Conservation (phyloP, 495 filamentous ascomycete species). For the Podospora tetraspora region DNA sequence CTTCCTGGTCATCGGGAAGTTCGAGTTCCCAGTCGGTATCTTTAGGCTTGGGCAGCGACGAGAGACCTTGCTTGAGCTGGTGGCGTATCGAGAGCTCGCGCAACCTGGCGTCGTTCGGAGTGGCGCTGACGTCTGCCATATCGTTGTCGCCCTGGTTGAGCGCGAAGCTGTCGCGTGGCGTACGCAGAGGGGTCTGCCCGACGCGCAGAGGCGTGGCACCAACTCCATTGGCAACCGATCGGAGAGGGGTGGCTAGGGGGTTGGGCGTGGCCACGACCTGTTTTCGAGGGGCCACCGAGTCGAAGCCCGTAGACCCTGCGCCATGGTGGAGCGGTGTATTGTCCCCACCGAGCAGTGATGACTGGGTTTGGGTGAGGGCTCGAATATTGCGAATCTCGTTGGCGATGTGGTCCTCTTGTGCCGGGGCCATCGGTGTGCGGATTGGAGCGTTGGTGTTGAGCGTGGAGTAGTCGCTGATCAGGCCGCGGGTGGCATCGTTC, state of each 20-base stretch:
- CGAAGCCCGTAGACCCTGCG: constrained; percentile 77
- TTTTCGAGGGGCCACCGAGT: constrained; percentile 74
- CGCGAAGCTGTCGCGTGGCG: constrained; percentile 82
- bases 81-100: constrained; percentile 66
- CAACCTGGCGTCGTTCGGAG: constrained; percentile 71
- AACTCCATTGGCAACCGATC: constrained; percentile 59
- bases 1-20: constrained; percentile 76
- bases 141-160: constrained; percentile 66
- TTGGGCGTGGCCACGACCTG: constrained; percentile 86
- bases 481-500: constrained; percentile 75
- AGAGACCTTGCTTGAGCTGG: constrained; percentile 65
- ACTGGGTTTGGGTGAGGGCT: constrained; percentile 88
- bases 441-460: constrained; percentile 83
- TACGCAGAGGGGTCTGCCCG: constrained; percentile 84
- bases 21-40: constrained; percentile 89
- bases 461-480: constrained; percentile 76
- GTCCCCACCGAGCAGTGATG: constrained; percentile 89
- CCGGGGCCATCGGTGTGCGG: constrained; percentile 80
- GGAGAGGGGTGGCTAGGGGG: constrained; percentile 87
- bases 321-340: constrained; percentile 86
- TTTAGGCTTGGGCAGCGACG: constrained; percentile 86
- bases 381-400: constrained; percentile 96
- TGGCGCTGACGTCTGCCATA: constrained; percentile 65
- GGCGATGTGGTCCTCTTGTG: constrained; percentile 89
- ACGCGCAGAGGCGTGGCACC: constrained; percentile 67